Conservation (phyloP, 805 yeast genomes). For the Candida silvicultrix region DNA sequence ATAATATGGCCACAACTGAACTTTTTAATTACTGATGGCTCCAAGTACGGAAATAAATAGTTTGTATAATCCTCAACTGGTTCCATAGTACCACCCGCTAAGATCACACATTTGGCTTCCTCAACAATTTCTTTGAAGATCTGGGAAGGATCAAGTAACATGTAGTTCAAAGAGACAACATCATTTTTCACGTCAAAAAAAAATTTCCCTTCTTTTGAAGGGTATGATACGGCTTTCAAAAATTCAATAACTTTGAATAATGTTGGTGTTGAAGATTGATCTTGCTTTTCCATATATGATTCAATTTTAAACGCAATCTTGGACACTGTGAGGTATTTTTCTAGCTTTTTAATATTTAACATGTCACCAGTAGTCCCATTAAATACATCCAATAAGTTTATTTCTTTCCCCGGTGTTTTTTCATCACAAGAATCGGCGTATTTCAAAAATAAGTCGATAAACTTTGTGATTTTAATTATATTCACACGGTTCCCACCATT, state of each 20-base stretch:
- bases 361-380: slow-evolving; percentile 57
- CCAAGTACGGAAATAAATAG: slow-evolving; percentile 58
- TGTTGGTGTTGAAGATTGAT: slow-evolving; percentile 33
- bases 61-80: slow-evolving; percentile 68
- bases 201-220: slow-evolving; percentile 72
- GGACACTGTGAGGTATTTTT: slow-evolving; percentile 53
- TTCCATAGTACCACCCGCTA: slow-evolving; percentile 96
- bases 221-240: slow-evolving; percentile 59
- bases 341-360: slow-evolving; percentile 62
- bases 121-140: slow-evolving; percentile 61
- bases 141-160: slow-evolving; percentile 74
- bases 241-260: slow-evolving; percentile 64
- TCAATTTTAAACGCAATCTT: slow-evolving; percentile 85
- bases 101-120: slow-evolving; percentile 58
- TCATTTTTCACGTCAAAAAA: slow-evolving; percentile 46
- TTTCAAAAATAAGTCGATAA: slow-evolving; percentile 43
- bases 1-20: slow-evolving; percentile 84
- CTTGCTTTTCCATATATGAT: slow-evolving; percentile 43
- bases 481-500: slow-evolving; percentile 69
- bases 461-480: slow-evolving; percentile 53
- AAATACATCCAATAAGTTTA: slow-evolving; percentile 48
- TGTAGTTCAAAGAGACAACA: slow-evolving; percentile 45
- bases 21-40: slow-evolving; percentile 33
- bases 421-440: slow-evolving; percentile 36
- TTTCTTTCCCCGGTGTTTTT: slow-evolving; percentile 45